Percentiles rank a stretch among this genome's conserved stretches.
These are phyloP conservation scores for Pseudonitzschia pungens DNA, from an alignment of 108 stramenopile species.

Conservation along the genomic window DNA sequence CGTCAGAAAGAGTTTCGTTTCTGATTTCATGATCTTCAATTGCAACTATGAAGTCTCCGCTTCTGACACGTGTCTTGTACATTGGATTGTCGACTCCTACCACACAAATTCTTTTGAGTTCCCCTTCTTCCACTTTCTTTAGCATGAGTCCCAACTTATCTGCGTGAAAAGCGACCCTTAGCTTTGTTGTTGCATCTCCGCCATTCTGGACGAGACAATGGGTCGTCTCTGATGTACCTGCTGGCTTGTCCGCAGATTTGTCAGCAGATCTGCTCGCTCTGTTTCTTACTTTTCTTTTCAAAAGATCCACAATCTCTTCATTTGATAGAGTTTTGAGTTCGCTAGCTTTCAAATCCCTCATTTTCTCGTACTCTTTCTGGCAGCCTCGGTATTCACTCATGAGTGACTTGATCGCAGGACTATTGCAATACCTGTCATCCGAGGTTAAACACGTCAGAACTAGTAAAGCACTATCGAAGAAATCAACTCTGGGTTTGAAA, in stretches of 20 bases:
- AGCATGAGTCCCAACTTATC: constrained; percentile 6
- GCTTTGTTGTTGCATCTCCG: neutral
- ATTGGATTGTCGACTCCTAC: neutral
- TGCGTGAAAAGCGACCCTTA: neutral
- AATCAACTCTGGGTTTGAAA: constrained; percentile 35
- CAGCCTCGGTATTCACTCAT: constrained; percentile 16
- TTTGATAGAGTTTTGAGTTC: neutral
- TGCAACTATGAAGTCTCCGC: neutral
- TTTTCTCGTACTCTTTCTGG: constrained; percentile 8
- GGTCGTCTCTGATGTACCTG: neutral
- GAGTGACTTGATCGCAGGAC: constrained; percentile 13
- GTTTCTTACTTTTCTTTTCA: neutral
- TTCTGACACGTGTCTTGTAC: neutral
- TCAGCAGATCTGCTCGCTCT: neutral
- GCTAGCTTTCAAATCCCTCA: constrained; percentile 3
- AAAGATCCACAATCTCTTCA: neutral
- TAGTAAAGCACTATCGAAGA: constrained; percentile 31
- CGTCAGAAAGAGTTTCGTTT: constrained; percentile 5
- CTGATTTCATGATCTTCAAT: neutral
- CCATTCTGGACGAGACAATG: neutral
- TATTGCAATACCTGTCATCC: constrained; percentile 29
- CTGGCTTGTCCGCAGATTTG: neutral
- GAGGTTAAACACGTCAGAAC: constrained; percentile 24
- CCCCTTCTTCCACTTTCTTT: neutral
- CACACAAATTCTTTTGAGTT: neutral